Evolutionary conservation across 2,329 filamentous ascomycete species (phyloP).

Genomic region (Pyrenophora tritici-repentis): DNA sequence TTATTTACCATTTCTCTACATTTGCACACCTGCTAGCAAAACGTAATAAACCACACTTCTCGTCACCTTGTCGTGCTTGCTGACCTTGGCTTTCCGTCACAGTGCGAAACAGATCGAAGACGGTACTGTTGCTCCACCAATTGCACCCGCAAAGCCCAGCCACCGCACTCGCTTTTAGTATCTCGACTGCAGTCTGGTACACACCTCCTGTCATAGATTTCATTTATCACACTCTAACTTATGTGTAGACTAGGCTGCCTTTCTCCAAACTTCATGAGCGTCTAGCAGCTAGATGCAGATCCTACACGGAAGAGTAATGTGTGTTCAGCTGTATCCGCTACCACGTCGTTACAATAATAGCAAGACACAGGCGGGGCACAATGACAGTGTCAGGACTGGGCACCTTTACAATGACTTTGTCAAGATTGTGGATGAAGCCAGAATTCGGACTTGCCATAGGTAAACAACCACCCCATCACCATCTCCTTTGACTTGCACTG

Average conservation of each 20-base stretch:
- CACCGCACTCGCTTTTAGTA: slow-evolving; percentile 24
- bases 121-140: slow-evolving; percentile 1
- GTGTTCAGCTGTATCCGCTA: background rate
- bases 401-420: background rate
- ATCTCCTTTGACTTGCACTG: too few species aligned
- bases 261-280: slow-evolving; percentile 1
- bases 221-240: slow-evolving; percentile 1
- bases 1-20: slow-evolving; percentile 22
- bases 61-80: slow-evolving; percentile 12
- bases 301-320: slow-evolving; percentile 9
- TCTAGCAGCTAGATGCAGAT: background rate
- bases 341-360: background rate
- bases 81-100: slow-evolving; percentile 8
- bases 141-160: slow-evolving; percentile 12
- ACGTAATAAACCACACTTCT: slow-evolving; percentile 38
- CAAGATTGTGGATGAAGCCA: too few species aligned
- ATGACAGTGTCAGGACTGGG: background rate
- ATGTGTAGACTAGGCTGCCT: slow-evolving; percentile 12
- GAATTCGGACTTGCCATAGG: too few species aligned
- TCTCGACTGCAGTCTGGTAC: slow-evolving; percentile 10
- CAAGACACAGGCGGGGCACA: too few species aligned
- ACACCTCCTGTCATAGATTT: background rate
- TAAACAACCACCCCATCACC: too few species aligned
- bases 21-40: slow-evolving; percentile 31
- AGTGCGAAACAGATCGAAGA: slow-evolving; percentile 22